These are phyloP conservation scores for Cryptomeria japonica DNA, from an alignment of 75 land plant genomes.

Conservation along the genomic window DNA sequence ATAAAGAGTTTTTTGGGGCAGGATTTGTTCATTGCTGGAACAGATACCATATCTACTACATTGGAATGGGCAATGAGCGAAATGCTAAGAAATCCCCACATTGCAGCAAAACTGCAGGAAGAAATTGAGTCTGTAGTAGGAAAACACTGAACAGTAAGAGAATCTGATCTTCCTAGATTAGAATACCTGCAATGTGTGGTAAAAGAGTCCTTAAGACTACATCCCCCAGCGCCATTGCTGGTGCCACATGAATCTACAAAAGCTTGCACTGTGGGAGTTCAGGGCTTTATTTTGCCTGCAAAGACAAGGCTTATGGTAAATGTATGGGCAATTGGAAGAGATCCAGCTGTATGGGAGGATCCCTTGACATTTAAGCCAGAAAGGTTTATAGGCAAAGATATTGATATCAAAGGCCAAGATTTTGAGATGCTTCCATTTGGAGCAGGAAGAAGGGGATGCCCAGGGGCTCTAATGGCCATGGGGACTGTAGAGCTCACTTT, in stretches of 20 bases:
- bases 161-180: conserved; percentile 15
- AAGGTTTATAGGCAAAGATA: not conserved
- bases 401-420: not conserved
- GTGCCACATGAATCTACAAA: conserved; percentile 12
- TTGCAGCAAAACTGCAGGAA: not conserved
- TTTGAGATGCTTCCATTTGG: conserved; percentile 30
- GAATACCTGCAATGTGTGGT: conserved; percentile 23
- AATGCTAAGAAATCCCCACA: not conserved
- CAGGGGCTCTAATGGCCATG: conserved; percentile 14
- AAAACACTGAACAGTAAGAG: not conserved
- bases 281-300: not conserved
- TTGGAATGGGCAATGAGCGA: conserved; percentile 15
- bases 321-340: conserved; percentile 18
- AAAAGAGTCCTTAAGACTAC: conserved; percentile 21
- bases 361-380: conserved; percentile 4
- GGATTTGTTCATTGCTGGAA: conserved; percentile 12
- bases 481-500: not conserved
- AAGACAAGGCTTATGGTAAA: conserved; percentile 15
- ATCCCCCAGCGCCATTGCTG: conserved; percentile 12
- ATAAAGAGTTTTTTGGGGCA: not conserved
- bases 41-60: not conserved
- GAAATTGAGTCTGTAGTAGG: conserved; percentile 11
- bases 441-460: conserved; percentile 20
- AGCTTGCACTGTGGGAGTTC: not conserved
- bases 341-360: conserved; percentile 12